Percentiles rank a stretch among this genome's conserved stretches.
These are phyloP conservation scores for Capsicum rhomboideum DNA, from an alignment of 257 asterid species.

Conservation along the genomic window DNA sequence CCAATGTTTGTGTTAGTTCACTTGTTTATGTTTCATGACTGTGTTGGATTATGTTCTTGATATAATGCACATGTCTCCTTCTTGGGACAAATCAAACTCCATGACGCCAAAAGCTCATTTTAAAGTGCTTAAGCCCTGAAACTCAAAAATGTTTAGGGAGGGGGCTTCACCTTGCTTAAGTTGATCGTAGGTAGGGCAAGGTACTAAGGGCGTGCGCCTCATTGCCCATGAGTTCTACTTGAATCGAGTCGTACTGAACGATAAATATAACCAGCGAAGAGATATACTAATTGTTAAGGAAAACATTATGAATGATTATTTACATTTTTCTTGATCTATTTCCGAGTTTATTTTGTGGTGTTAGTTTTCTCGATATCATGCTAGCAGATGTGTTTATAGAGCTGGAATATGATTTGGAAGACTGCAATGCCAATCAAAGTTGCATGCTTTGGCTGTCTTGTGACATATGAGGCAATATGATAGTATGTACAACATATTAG, in stretches of 20 bases:
- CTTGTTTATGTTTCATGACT: background rate
- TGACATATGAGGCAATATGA: background rate
- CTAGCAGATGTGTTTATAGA: background rate
- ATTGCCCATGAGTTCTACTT: background rate
- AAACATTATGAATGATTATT: background rate
- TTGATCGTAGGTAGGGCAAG: background rate
- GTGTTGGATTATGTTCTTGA: background rate
- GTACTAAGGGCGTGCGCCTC: background rate
- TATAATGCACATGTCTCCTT: background rate
- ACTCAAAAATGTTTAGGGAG: background rate
- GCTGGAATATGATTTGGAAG: background rate
- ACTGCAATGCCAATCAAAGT: background rate
- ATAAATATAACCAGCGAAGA: background rate
- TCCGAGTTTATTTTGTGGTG: background rate
- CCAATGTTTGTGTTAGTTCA: background rate
- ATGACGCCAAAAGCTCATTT: background rate
- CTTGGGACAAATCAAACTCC: background rate
- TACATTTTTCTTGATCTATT: background rate
- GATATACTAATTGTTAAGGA: background rate
- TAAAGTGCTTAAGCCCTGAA: background rate
- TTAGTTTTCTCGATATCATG: background rate
- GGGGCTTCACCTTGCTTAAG: background rate
- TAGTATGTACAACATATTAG: background rate
- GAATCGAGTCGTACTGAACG: background rate
- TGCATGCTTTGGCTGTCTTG: background rate